Conservation (phyloP, 495 filamentous ascomycete genomes). For the Neurospora sp. region DNA sequence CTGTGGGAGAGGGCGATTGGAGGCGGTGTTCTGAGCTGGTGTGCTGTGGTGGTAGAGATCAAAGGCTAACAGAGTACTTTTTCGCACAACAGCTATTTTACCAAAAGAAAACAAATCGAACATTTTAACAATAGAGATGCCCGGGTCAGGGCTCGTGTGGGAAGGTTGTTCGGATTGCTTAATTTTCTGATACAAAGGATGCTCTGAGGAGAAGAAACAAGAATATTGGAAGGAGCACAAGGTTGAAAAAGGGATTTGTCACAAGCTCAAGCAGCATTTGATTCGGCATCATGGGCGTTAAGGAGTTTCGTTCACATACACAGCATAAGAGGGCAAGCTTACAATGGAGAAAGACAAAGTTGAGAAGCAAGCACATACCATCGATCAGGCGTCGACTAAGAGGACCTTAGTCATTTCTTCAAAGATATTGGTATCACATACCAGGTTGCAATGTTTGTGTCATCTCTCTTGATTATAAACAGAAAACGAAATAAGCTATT, state of each 20-base stretch:
- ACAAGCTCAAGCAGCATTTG: not conserved
- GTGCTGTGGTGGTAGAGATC: not conserved
- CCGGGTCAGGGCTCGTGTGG: conserved; percentile 28
- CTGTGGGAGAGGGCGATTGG: not conserved
- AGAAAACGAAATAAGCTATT: not conserved
- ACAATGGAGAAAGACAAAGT: not conserved
- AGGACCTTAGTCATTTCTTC: not conserved
- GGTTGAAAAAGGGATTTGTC: not conserved
- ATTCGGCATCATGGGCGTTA: not conserved
- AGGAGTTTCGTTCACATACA: not conserved
- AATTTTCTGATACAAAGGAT: not conserved
- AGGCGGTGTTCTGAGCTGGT: not conserved
- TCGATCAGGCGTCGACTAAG: not conserved
- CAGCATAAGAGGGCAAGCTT: not conserved
- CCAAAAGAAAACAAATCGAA: conserved; percentile 46
- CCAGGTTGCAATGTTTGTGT: not conserved
- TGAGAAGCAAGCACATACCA: not conserved
- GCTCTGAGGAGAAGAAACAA: not conserved
- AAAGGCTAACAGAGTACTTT: conserved; percentile 15
- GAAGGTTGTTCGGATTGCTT: not conserved
- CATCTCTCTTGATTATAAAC: not conserved
- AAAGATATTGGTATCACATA: not conserved
- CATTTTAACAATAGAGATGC: conserved; percentile 31
- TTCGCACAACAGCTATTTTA: conserved; percentile 32
- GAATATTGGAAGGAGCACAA: not conserved